Conservation (phyloP, 176 grass and related monocot species). For the Alloteropsis semialata region DNA sequence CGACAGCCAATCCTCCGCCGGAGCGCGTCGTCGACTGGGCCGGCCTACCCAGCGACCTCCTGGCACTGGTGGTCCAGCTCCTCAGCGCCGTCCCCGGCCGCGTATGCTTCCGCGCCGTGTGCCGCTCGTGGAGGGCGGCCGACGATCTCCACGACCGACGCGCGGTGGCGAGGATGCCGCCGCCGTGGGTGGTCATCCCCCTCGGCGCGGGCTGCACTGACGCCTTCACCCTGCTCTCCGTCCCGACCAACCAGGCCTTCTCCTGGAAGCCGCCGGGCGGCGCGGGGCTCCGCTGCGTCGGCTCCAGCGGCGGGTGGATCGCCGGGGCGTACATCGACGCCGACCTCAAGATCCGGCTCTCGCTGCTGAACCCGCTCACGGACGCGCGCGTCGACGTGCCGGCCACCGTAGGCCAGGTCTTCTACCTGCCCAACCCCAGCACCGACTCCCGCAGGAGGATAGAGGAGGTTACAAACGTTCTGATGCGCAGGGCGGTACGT, state of each 20-base stretch:
- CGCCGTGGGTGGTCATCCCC: constrained; percentile 15
- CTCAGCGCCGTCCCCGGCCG: not conserved
- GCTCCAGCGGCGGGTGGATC: constrained; percentile 21
- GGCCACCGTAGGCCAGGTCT: not conserved
- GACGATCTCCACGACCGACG: not conserved
- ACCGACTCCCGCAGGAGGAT: too few relatives aligned
- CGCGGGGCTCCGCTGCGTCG: not conserved
- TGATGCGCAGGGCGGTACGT: too few relatives aligned
- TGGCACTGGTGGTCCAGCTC: not conserved
- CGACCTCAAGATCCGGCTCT: not conserved
- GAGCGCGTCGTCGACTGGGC: not conserved
- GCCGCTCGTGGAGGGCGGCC: not conserved
- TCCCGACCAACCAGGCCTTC: not conserved
- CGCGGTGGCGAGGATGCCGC: not conserved
- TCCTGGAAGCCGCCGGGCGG: constrained; percentile 4
- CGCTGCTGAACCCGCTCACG: constrained; percentile 15
- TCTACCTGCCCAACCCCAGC: too few relatives aligned
- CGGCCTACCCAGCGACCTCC: not conserved
- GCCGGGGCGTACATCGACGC: not conserved
- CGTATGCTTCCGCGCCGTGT: constrained; percentile 18
- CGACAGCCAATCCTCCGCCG: not conserved
- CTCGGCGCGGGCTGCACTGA: not conserved
- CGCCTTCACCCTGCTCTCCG: constrained; percentile 9
- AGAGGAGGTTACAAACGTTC: too few relatives aligned
- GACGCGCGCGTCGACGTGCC: not conserved